Conservation (phyloP, 345 rosid species). For the Eucalyptus caleyi region DNA sequence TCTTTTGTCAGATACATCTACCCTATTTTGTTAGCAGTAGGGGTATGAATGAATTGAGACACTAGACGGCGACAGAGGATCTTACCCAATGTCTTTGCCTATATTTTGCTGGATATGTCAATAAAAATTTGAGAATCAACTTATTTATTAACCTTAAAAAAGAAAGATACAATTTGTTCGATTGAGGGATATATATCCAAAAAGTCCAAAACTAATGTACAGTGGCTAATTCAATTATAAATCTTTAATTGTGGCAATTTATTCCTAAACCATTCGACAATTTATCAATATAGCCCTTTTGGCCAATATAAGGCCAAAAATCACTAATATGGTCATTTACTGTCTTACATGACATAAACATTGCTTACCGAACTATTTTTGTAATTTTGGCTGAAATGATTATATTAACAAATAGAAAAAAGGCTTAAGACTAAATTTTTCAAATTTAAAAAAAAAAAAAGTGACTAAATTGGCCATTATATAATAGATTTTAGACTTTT, state of each 20-base stretch:
- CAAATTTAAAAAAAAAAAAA: too few species aligned
- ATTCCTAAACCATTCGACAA: accelerated
- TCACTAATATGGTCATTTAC: neutral
- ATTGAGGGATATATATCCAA: neutral
- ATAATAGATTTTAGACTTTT: neutral
- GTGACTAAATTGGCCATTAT: neutral
- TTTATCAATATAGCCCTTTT: neutral
- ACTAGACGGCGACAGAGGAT: neutral
- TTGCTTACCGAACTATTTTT: too few species aligned
- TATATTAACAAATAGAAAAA: neutral
- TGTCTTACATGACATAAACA: too few species aligned
- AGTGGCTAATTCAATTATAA: neutral
- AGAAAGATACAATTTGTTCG: neutral
- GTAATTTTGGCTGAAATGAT: accelerated
- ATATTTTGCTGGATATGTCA: neutral
- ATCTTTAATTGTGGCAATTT: neutral
- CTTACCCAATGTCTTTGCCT: neutral
- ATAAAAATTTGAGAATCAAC: neutral
- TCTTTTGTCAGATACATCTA: neutral
- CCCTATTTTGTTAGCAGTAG: neutral
- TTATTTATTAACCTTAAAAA: neutral
- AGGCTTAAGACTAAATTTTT: neutral
- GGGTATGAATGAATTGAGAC: neutral
- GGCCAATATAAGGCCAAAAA: neutral
- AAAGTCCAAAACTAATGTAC: neutral